Evolutionary conservation across 352 stramenopile species (phyloP).

Genomic region (Thraustochytrium sp.): DNA sequence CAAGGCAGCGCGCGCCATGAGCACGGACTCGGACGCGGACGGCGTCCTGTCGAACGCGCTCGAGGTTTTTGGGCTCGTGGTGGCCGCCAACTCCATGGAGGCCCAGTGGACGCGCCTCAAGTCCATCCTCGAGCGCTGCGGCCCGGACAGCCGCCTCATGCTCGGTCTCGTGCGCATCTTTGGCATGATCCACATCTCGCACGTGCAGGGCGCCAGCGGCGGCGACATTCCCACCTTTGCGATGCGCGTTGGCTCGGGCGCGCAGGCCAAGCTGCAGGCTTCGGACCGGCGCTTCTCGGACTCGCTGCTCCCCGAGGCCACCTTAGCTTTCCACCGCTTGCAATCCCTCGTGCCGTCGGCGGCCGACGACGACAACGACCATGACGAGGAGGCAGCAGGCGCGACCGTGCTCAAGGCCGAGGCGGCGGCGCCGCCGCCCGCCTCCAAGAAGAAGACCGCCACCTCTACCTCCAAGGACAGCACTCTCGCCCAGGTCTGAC

Average conservation of each 20-base stretch:
- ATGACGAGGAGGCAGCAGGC: neutral
- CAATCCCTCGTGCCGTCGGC: neutral
- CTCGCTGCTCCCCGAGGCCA: neutral
- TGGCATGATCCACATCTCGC: conserved; percentile 19
- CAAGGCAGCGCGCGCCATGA: neutral
- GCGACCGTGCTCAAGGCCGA: no score
- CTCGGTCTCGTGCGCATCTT: conserved; percentile 9
- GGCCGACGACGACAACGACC: neutral
- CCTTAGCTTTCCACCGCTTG: neutral
- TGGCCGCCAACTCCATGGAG: conserved; percentile 9
- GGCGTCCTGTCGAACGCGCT: neutral
- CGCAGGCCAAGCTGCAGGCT: neutral
- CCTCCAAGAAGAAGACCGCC: no score
- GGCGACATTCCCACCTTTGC: conserved; percentile 12
- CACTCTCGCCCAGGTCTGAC: no score
- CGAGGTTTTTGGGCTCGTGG: conserved; percentile 31
- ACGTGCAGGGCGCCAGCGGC: neutral
- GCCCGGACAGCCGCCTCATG: neutral
- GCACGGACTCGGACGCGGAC: neutral
- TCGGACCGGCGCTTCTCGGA: neutral
- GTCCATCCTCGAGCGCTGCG: neutral
- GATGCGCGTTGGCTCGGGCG: neutral
- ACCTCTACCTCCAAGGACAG: no score
- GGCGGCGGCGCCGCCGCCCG: no score
- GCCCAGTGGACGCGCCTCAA: conserved; percentile 20